These are phyloP conservation scores for Aspergillus pseudotamarii DNA, from an alignment of 2,329 filamentous ascomycete species.

Conservation along the genomic window DNA sequence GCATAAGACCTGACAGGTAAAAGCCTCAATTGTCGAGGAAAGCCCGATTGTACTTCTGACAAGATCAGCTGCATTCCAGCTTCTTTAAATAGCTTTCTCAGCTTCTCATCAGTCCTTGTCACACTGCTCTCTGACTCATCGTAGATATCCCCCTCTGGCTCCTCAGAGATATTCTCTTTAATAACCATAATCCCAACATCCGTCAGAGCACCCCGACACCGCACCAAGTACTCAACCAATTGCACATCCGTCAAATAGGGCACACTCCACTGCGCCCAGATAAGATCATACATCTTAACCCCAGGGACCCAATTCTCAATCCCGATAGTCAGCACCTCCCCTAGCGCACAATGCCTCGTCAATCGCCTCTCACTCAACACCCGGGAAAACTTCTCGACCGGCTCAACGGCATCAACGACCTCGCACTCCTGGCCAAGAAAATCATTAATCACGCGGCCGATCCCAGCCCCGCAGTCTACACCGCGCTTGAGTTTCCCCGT, in stretches of 20 bases:
- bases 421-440: slow-evolving; percentile 70
- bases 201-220: slow-evolving; percentile 58
- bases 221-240: slow-evolving; percentile 66
- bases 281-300: slow-evolving; percentile 67
- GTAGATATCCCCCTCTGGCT: slow-evolving; percentile 66
- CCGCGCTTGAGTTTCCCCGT: slow-evolving; percentile 36
- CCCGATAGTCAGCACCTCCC: slow-evolving; percentile 70
- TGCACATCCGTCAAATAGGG: slow-evolving; percentile 78
- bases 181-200: slow-evolving; percentile 62
- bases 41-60: slow-evolving; percentile 72
- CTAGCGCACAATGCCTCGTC: slow-evolving; percentile 52
- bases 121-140: slow-evolving; percentile 77
- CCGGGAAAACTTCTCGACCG: slow-evolving; percentile 77
- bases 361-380: slow-evolving; percentile 50
- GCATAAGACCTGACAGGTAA: slow-evolving; percentile 82
- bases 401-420: slow-evolving; percentile 81
- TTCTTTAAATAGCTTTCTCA: slow-evolving; percentile 67
- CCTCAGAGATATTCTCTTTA: slow-evolving; percentile 75
- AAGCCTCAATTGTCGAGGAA: slow-evolving; percentile 63
- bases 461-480: slow-evolving; percentile 69
- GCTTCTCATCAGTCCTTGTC: slow-evolving; percentile 74
- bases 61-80: slow-evolving; percentile 70
- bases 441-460: slow-evolving; percentile 79
- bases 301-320: slow-evolving; percentile 69
- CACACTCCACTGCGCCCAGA: slow-evolving; percentile 92